phyloP scores from a whole-genome alignment of 2,329 filamentous ascomycete genomes.

The Penicillium crustosum region DNA sequence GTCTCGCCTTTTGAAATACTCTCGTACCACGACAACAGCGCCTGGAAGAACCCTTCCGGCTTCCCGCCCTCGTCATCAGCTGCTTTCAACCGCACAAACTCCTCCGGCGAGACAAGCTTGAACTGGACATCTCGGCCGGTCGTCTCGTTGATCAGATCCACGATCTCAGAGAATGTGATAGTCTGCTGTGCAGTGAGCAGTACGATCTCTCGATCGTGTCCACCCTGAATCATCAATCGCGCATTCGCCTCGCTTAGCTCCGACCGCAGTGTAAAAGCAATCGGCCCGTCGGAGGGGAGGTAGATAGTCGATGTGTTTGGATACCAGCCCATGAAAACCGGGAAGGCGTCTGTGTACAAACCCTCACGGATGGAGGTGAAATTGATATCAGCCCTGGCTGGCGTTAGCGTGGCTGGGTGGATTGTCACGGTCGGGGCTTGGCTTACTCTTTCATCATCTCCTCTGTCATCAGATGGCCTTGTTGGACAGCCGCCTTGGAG shows the following conservation, averaged over 20 bases:
- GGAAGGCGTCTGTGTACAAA: conserved; percentile 60
- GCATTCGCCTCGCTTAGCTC: conserved; percentile 59
- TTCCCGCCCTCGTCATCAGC: conserved; percentile 41
- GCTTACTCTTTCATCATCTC: conserved; percentile 46
- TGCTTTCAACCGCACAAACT: conserved; percentile 35
- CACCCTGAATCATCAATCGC: conserved; percentile 48
- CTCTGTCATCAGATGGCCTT: conserved; percentile 60
- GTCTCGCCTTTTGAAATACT: conserved; percentile 48
- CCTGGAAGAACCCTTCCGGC: conserved; percentile 38
- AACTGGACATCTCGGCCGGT: conserved; percentile 35
- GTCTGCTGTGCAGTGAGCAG: conserved; percentile 42
- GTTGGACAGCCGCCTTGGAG: conserved; percentile 55
- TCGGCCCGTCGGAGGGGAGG: conserved; percentile 43
- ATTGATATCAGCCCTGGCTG: conserved; percentile 40
- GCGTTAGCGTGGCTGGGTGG: conserved; percentile 2
- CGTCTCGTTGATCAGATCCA: conserved; percentile 40
- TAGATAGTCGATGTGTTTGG: conserved; percentile 33
- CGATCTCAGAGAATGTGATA: conserved; percentile 37
- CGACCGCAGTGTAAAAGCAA: conserved; percentile 53
- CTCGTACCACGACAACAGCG: conserved; percentile 48
- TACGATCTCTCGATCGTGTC: conserved; percentile 38
- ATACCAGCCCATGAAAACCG: conserved; percentile 55
- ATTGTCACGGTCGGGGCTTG: neutral
- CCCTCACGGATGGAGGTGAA: conserved; percentile 60
- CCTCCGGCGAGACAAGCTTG: conserved; percentile 35